A percentile compares a stretch with the other conserved stretches of the same genome.
phyloP scores from a whole-genome alignment of 2,329 filamentous ascomycete species.

The Pochonia chlamydosporia region DNA sequence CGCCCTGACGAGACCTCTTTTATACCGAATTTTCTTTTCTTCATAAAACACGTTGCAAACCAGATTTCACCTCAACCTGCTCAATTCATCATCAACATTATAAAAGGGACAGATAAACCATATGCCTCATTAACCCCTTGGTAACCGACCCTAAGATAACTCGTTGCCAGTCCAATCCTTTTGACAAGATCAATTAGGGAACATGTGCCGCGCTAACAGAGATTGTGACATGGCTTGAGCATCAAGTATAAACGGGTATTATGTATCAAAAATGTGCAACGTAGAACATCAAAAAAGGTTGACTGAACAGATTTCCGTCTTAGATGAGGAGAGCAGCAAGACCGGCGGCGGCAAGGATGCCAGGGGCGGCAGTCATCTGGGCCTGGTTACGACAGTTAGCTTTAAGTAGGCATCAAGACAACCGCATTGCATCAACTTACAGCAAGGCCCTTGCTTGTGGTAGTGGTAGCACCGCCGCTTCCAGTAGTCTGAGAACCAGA shows the following conservation, averaged over 20 bases:
- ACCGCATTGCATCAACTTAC: constrained; percentile 20
- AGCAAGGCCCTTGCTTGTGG: constrained; percentile 17
- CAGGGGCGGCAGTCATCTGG: constrained; percentile 40
- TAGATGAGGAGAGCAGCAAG: constrained; percentile 44
- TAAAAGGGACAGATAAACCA: constrained; percentile 28
- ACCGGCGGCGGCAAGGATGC: constrained; percentile 43
- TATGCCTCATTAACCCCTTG: constrained; percentile 26
- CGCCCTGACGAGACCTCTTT: background rate
- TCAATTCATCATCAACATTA: constrained; percentile 26
- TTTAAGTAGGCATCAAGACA: background rate
- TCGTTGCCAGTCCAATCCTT: constrained; percentile 24
- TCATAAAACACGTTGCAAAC: constrained; percentile 8
- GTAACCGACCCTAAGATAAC: constrained; percentile 20
- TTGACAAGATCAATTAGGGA: constrained; percentile 21
- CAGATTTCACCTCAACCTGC: constrained; percentile 16
- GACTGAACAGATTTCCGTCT: constrained; percentile 14
- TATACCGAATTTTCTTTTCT: background rate
- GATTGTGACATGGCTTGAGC: constrained; percentile 18
- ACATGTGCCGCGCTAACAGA: constrained; percentile 14
- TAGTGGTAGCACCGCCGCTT: constrained; percentile 1
- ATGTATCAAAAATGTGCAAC: constrained; percentile 36
- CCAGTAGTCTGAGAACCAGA: background rate
- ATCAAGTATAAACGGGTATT: constrained; percentile 32
- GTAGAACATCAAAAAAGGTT: constrained; percentile 19
- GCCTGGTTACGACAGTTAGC: constrained; percentile 18